Evolutionary conservation across 1,284 basidiomycete species (phyloP).

Genomic region (Neolentinus lepideus): DNA sequence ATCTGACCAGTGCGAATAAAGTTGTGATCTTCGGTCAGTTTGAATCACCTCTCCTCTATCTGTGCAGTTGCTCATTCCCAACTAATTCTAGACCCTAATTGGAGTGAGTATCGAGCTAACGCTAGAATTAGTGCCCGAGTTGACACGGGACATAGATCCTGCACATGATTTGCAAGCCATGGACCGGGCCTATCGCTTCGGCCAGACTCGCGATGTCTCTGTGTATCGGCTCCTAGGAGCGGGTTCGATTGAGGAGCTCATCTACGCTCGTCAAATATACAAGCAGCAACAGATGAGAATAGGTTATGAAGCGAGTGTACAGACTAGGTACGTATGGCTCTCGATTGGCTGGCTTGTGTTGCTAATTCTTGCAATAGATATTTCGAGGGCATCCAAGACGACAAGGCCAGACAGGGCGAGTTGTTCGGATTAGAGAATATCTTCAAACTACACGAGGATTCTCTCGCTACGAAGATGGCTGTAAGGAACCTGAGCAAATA

Average conservation of each 20-base stretch:
- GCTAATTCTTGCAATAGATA: constrained; percentile 39
- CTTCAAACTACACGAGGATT: constrained; percentile 70
- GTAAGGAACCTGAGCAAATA: constrained; percentile 28
- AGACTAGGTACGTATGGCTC: constrained; percentile 49
- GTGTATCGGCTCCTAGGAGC: constrained; percentile 83
- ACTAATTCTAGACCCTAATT: constrained; percentile 66
- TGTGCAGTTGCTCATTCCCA: constrained; percentile 3
- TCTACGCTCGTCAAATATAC: constrained; percentile 82
- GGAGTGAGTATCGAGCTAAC: constrained; percentile 52
- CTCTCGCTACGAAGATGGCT: constrained; percentile 65
- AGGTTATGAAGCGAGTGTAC: constrained; percentile 75
- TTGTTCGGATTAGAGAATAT: constrained; percentile 81
- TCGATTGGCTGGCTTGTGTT: neutral
- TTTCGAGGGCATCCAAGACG: constrained; percentile 77
- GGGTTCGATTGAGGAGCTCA: constrained; percentile 81
- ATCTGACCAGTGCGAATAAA: constrained; percentile 74
- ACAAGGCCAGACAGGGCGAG: constrained; percentile 67
- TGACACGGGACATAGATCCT: constrained; percentile 45
- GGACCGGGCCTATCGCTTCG: constrained; percentile 86
- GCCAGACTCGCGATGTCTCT: constrained; percentile 80
- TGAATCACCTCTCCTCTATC: neutral
- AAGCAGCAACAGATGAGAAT: constrained; percentile 89
- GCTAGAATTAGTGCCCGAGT: constrained; percentile 1
- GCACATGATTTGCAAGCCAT: constrained; percentile 84
- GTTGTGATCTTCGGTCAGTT: constrained; percentile 81